phyloP scores from a whole-genome alignment of 2,329 filamentous ascomycete genomes.

The Curvularia verruculosa region DNA sequence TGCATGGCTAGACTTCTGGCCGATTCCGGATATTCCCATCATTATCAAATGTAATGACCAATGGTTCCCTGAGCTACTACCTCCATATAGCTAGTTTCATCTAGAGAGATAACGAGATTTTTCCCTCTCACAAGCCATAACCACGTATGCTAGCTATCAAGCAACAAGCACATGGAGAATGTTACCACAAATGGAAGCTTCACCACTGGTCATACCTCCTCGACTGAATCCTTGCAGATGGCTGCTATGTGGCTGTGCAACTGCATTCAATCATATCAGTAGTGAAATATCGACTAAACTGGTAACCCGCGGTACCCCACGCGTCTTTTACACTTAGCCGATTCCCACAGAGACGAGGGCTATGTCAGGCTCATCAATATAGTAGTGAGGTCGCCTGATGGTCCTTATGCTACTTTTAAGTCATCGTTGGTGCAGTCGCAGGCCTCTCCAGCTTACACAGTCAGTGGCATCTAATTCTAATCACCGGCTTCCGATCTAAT shows the following conservation, averaged over 20 bases:
- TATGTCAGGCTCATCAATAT: conserved; percentile 11
- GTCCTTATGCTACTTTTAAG: conserved; percentile 16
- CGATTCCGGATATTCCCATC: background rate
- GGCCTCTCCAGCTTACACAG: conserved; percentile 9
- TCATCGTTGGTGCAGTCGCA: conserved; percentile 13
- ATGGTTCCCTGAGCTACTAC: background rate
- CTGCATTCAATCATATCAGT: conserved; percentile 2
- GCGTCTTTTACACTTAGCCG: conserved; percentile 12
- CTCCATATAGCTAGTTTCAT: background rate
- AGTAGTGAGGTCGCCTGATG: background rate
- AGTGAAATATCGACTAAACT: background rate
- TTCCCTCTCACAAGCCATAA: background rate
- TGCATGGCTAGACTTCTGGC: background rate
- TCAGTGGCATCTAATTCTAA: background rate
- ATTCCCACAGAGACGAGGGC: background rate
- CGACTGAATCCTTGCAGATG: background rate
- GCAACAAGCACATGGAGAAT: background rate
- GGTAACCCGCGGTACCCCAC: conserved; percentile 9
- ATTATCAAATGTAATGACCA: background rate
- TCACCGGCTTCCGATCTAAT: conserved; percentile 1
- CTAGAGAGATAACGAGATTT: background rate
- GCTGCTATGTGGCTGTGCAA: conserved; percentile 6
- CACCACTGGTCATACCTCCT: background rate
- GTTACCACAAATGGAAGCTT: background rate
- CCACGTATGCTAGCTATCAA: background rate